phyloP scores from a whole-genome alignment of 257 asterid species.

The Marsdenia floribunda region DNA sequence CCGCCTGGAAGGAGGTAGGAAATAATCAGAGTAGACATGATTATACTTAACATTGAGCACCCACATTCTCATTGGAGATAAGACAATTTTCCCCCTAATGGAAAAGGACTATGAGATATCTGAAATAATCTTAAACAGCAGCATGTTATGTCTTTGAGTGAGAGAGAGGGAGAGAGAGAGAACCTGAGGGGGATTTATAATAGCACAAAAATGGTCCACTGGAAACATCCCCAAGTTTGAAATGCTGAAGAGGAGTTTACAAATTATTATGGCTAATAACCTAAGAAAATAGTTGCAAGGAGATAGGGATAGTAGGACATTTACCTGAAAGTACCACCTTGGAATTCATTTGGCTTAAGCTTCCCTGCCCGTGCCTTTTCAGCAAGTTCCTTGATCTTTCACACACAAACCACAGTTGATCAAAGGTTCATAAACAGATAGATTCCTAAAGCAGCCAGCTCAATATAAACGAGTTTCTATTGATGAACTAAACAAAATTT shows the following conservation, averaged over 20 bases:
- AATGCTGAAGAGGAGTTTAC: slow-evolving; percentile 56
- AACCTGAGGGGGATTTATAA: slow-evolving; percentile 98
- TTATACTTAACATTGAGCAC: not conserved
- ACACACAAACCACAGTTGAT: slow-evolving; percentile 15
- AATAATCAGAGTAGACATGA: slow-evolving; percentile 20
- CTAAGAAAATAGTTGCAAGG: not conserved
- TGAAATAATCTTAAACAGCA: not conserved
- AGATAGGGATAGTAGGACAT: slow-evolving; percentile 8
- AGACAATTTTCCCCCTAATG: not conserved
- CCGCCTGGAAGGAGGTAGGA: slow-evolving; percentile 52
- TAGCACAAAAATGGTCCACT: slow-evolving; percentile 92
- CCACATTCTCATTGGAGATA: not conserved
- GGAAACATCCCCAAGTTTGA: slow-evolving; percentile 99
- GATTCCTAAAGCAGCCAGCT: not conserved
- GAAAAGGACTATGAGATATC: not conserved
- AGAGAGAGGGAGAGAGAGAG: slow-evolving; percentile 25
- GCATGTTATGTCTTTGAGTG: slow-evolving; percentile 1
- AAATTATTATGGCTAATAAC: slow-evolving; percentile 20
- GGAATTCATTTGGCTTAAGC: slow-evolving; percentile 95
- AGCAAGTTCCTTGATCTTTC: slow-evolving; percentile 93
- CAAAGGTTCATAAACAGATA: not conserved
- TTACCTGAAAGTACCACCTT: slow-evolving; percentile 99
- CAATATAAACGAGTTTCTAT: not conserved
- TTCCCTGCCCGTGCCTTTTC: slow-evolving; percentile 89
- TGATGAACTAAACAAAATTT: not conserved